Evolutionary conservation across 2,329 filamentous ascomycete species (phyloP).

Genomic region (Ophiobolus disseminans): DNA sequence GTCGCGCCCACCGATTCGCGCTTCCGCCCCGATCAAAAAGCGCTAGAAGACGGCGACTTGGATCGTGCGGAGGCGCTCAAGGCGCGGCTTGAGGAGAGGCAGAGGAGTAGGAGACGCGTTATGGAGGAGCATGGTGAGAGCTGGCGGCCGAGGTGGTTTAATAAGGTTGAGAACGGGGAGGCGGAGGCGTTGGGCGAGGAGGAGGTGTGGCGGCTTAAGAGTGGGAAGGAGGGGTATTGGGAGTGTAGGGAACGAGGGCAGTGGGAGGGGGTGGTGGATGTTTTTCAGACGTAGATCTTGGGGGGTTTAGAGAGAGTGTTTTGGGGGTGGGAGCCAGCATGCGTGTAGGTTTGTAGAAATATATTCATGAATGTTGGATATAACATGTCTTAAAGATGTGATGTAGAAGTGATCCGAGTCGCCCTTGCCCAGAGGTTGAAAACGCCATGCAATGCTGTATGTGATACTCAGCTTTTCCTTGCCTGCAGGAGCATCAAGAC

Average conservation of each 20-base stretch:
- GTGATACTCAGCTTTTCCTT: no score
- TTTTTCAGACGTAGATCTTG: slow-evolving; percentile 58
- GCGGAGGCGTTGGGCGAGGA: slow-evolving; percentile 49
- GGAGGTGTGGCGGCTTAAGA: slow-evolving; percentile 69
- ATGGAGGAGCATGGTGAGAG: slow-evolving; percentile 77
- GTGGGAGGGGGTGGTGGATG: slow-evolving; percentile 67
- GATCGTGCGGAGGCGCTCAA: slow-evolving; percentile 87
- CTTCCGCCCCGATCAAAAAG: slow-evolving; percentile 84
- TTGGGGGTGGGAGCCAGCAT: neutral
- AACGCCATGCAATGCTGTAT: no score
- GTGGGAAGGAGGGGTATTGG: slow-evolving; percentile 91
- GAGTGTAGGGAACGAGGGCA: slow-evolving; percentile 74
- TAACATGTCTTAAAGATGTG: no score
- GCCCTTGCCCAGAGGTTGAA: neutral
- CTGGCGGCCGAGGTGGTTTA: slow-evolving; percentile 85
- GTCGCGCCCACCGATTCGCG: slow-evolving; percentile 84
- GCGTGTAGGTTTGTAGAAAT: neutral
- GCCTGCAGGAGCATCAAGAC: no score
- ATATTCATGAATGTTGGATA: neutral
- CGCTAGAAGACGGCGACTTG: slow-evolving; percentile 80
- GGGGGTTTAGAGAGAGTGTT: no score
- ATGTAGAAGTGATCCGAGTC: no score
- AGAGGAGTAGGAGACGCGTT: slow-evolving; percentile 75
- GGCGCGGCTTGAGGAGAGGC: slow-evolving; percentile 81
- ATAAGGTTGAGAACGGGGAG: slow-evolving; percentile 60